Base-by-base conservation (phyloP, 495 filamentous ascomycete genomes). In the Sabuloglossum arenarium region DNA sequence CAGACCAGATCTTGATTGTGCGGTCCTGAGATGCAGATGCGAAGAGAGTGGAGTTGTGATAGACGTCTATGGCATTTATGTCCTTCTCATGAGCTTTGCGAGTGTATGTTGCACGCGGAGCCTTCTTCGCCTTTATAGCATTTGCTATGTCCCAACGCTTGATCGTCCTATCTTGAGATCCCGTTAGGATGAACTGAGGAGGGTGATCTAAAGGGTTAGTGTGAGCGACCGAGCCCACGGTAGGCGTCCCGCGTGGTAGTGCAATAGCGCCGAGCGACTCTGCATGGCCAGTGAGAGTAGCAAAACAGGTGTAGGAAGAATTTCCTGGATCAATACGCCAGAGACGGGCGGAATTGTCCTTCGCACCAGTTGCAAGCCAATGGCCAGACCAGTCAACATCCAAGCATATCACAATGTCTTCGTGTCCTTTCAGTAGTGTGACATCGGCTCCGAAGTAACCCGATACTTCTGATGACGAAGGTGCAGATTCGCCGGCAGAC, bases 71-170 rank as follows among this genome's bases (percentile, higher is more conserved):
- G 4, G 91, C 87, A 61, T 99, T 99, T 70, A 99, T 99, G 60
- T 99, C 91, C 61, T 97, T 99, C 57, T 99, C 91, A 66, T 99
- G 91, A 1, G 91, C 93, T 68, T 94, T 86, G 32, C 89, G 77
- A 5, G 90, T 95, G 61, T 86, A 93, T 16, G 70, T 60, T 24
- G 72, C 62, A 58, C 75, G 66, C 39, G 68, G 61, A 56, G 72
- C 70, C 47, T 69, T 61, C 61, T 72, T 67, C 11, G 65, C 61
- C 46, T 67, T 68, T 14, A 69, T 63, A 28, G 61, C 69, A 46
- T 64, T 68, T 59, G 62, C 69, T 56, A 68, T 74, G 55, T 88
- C 82, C 81, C 91, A 94, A 56, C 81, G 80, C 68, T 99, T 97
- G 59, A 99, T 76, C 5, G 93, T 97, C 56, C 85, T 80, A 65